phyloP scores from a whole-genome alignment of 2,329 filamentous ascomycete genomes.

The Venturia nashicola region DNA sequence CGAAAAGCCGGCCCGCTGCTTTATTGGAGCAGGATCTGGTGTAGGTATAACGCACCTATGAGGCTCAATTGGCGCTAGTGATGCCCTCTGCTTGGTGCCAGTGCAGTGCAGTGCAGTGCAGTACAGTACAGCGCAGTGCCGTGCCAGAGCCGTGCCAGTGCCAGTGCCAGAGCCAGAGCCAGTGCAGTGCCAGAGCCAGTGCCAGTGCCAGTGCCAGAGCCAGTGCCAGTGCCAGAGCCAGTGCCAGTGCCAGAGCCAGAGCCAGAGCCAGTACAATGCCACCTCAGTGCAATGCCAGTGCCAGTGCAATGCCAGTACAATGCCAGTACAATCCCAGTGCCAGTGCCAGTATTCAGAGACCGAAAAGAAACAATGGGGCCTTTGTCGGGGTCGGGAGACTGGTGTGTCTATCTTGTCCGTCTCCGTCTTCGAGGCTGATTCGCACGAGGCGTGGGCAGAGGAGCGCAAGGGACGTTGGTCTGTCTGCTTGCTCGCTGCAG shows the following conservation, averaged over 20 bases:
- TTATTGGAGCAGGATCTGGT: neutral
- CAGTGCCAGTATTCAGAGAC: neutral
- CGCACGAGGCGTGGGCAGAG: neutral
- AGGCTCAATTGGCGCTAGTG: neutral
- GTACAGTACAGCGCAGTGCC: too few species aligned
- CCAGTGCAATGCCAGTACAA: neutral
- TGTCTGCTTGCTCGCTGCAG: neutral
- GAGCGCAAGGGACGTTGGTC: neutral
- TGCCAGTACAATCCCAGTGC: too few species aligned
- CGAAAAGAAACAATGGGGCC: neutral
- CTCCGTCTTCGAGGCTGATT: neutral
- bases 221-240: neutral
- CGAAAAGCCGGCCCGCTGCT: neutral
- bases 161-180: neutral
- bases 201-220: neutral
- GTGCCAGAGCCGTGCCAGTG: too few species aligned
- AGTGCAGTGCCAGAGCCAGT: neutral
- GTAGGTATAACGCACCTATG: neutral
- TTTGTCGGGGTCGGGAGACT: neutral
- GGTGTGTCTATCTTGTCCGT: neutral
- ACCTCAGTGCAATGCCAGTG: too few species aligned
- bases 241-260: too few species aligned
- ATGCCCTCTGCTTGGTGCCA: neutral
- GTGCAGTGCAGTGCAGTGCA: neutral
- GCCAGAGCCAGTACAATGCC: neutral